Base-by-base conservation (phyloP, 495 filamentous ascomycete species). In the Hypomontagnella submonticulosa region DNA sequence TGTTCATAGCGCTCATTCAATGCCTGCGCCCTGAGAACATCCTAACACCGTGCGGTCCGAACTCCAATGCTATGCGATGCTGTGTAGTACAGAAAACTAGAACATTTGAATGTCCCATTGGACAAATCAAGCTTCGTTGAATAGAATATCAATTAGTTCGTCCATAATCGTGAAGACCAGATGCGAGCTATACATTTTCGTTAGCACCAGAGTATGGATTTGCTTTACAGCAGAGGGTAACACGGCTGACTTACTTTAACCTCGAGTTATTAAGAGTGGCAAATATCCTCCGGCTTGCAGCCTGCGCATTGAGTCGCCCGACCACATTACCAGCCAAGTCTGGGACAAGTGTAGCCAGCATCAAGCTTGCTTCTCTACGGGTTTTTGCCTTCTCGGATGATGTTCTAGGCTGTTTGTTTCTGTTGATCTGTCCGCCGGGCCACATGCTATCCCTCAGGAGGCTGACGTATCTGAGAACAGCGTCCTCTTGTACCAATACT, bases 291-390 rank as follows among this genome's bases (percentile, higher is more conserved):
- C 92, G 81, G 19, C 90, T 89, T 27, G 92, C 92, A 46, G 87
- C 90, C 74, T 94, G 90, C 12, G 92, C 92, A 77, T 96, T 96
- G 36, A 88, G 83, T 58, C 90, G 79, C 11, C 92, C 92, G 10
- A 96, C 92, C 11, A 96, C 92, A 72, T 89, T 93, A 13, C 87
- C 92, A 13, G 90, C 92, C 44, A 94, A 63, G 66, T 88, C 92
- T n/a, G 92, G 92, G 20, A 96, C 80, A 33, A 96, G 83, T 18
- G 90, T 92, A 10, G 90, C 90, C 34, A 96, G 81, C 79, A 92
- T 91, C 12, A 93, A 77, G 47, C 88, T 89, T 2, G 91, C 92
- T 74, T 96, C 92, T 43, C 80, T 86, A 48, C 84, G 76, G 46
- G 89, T 92, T 63, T 86, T 87, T n/a, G 81, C 75, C 67, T 89